These are phyloP conservation scores for Cystobasidium onofrii DNA, from an alignment of 768 basidiomycete species.

Conservation along the genomic window DNA sequence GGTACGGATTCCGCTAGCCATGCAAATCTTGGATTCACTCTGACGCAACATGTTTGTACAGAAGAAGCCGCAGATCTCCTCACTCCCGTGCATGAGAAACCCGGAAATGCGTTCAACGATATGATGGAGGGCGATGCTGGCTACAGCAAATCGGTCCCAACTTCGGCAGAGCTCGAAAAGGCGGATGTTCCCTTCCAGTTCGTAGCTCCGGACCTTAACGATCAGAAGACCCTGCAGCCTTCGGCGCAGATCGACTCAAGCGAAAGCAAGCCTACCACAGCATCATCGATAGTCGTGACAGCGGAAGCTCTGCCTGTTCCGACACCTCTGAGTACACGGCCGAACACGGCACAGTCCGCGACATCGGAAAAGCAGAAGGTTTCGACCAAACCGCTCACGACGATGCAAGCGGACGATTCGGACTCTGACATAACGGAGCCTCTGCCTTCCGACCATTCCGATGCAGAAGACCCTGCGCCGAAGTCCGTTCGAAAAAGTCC, in stretches of 20 bases:
- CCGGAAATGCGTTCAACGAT: background rate
- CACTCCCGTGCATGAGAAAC: background rate
- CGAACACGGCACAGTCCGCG: background rate
- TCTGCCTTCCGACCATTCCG: conserved; percentile 17
- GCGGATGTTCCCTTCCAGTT: background rate
- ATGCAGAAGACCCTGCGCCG: conserved; percentile 5
- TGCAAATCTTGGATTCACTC: background rate
- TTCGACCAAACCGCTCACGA: background rate
- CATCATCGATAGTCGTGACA: background rate
- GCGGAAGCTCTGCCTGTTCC: background rate
- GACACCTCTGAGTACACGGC: background rate
- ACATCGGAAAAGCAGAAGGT: background rate
- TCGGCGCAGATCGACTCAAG: background rate
- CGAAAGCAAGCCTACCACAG: background rate
- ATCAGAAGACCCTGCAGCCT: background rate
- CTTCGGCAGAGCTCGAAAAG: background rate
- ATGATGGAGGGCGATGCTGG: background rate
- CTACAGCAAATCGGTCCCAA: background rate
- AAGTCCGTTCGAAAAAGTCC: background rate
- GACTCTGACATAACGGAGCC: conserved; percentile 28
- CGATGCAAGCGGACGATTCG: background rate
- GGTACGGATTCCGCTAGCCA: background rate
- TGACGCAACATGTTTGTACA: background rate
- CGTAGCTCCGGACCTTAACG: background rate
- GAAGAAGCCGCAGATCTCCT: background rate